phyloP scores from a whole-genome alignment of 2,329 filamentous ascomycete genomes.

The Alternaria gansuensis region DNA sequence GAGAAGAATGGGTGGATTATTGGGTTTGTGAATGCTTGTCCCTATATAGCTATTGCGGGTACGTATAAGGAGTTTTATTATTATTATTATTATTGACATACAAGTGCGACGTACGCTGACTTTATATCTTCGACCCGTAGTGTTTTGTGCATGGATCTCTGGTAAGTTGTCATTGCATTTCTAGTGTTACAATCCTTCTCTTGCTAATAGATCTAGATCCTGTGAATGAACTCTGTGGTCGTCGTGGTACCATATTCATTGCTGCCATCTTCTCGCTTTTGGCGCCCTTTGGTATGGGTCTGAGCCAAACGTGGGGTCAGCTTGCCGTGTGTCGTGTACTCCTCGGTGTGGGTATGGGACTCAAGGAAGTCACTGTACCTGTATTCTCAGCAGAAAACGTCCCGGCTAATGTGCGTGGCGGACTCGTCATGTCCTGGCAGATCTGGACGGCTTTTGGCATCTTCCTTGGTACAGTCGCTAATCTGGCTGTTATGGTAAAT shows the following conservation, averaged over 20 bases:
- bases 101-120: neutral
- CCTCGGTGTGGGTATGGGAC: slow-evolving; percentile 56
- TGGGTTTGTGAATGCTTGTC: slow-evolving; percentile 46
- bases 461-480: slow-evolving; percentile 56
- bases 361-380: slow-evolving; percentile 58
- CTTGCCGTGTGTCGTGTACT: slow-evolving; percentile 52
- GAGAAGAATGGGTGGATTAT: slow-evolving; percentile 48
- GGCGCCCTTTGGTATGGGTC: slow-evolving; percentile 48
- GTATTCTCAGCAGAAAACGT: slow-evolving; percentile 59
- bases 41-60: slow-evolving; percentile 42
- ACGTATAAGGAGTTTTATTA: neutral
- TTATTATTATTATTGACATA: no score
- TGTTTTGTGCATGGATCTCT: slow-evolving; percentile 39
- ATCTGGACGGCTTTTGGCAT: slow-evolving; percentile 58
- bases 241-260: slow-evolving; percentile 48
- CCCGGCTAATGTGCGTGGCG: slow-evolving; percentile 60
- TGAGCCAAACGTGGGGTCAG: slow-evolving; percentile 53
- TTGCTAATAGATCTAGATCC: slow-evolving; percentile 27
- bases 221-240: slow-evolving; percentile 43
- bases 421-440: slow-evolving; percentile 59
- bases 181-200: neutral
- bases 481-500: slow-evolving; percentile 50
- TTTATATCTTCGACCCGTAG: neutral
- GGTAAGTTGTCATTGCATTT: neutral
- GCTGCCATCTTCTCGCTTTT: slow-evolving; percentile 48